Evolutionary conservation across 495 filamentous ascomycete genomes (phyloP).

Genomic region (Talaromyces borbonicus): DNA sequence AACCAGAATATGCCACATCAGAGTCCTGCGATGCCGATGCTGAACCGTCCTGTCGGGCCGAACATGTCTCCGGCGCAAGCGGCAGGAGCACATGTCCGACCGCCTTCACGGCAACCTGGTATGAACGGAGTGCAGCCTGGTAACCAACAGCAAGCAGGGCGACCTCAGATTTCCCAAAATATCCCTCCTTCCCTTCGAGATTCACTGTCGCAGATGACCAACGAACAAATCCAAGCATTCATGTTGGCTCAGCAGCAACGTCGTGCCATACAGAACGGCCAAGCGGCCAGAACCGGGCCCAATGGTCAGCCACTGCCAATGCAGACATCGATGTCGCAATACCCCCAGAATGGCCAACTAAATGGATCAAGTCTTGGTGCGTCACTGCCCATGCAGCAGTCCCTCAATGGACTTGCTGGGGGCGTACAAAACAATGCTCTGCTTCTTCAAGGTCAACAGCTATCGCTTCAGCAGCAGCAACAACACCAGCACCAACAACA

Average conservation of each 20-base stretch:
- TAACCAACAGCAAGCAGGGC: constrained; percentile 25
- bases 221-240: constrained; percentile 26
- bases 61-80: constrained; percentile 37
- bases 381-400: constrained; percentile 25
- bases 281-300: constrained; percentile 10
- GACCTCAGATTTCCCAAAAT: constrained; percentile 24
- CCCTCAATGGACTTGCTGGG: constrained; percentile 21
- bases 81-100: constrained; percentile 26
- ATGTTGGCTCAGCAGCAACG: constrained; percentile 30
- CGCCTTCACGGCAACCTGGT: constrained; percentile 26
- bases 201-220: constrained; percentile 24
- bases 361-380: constrained; percentile 27
- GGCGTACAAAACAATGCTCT: constrained; percentile 22
- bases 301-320: constrained; percentile 20
- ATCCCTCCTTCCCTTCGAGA: constrained; percentile 28
- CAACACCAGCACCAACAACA: constrained; percentile 28
- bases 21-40: constrained; percentile 47
- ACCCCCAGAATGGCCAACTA: constrained; percentile 29
- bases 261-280: constrained; percentile 18
- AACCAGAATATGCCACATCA: constrained; percentile 37
- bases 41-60: constrained; percentile 48
- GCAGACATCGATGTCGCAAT: constrained; percentile 23
- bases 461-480: constrained; percentile 27
- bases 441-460: constrained; percentile 28
- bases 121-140: constrained; percentile 24